These are phyloP conservation scores for Aschersonia sp. DNA, from an alignment of 2,329 filamentous ascomycete genomes.

Conservation along the genomic window DNA sequence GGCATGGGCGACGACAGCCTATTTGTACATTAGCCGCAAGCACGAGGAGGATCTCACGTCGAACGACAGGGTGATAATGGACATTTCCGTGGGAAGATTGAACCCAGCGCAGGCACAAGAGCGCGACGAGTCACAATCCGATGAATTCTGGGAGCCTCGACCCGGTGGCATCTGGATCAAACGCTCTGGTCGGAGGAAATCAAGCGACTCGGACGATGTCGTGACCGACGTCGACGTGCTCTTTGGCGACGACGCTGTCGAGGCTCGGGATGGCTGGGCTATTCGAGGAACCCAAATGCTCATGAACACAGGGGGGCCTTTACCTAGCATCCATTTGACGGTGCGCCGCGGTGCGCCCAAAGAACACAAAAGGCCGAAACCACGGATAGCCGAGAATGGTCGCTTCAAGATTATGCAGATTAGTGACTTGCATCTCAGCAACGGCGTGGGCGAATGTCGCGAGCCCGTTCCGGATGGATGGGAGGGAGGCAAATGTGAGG, in stretches of 20 bases:
- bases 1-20: constrained; percentile 62
- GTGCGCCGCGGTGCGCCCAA: constrained; percentile 57
- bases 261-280: constrained; percentile 75
- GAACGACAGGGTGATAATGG: constrained; percentile 66
- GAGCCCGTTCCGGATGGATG: constrained; percentile 66
- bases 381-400: constrained; percentile 72
- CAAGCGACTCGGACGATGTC: constrained; percentile 58
- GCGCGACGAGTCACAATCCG: constrained; percentile 14
- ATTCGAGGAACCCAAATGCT: constrained; percentile 62
- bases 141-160: constrained; percentile 63
- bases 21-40: constrained; percentile 69
- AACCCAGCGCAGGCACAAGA: constrained; percentile 36
- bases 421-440: constrained; percentile 87
- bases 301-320: constrained; percentile 46
- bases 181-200: constrained; percentile 54
- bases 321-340: constrained; percentile 60
- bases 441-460: constrained; percentile 71
- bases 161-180: constrained; percentile 72
- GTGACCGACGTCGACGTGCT: constrained; percentile 76
- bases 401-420: constrained; percentile 96
- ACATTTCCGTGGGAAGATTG: constrained; percentile 59
- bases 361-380: constrained; percentile 53
- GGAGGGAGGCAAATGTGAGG: constrained; percentile 69
- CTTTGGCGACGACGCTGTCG: constrained; percentile 82
- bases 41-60: constrained; percentile 67